Evolutionary conservation across 106 monocot genomes (phyloP).

Genomic region (Chionographis japonica): DNA sequence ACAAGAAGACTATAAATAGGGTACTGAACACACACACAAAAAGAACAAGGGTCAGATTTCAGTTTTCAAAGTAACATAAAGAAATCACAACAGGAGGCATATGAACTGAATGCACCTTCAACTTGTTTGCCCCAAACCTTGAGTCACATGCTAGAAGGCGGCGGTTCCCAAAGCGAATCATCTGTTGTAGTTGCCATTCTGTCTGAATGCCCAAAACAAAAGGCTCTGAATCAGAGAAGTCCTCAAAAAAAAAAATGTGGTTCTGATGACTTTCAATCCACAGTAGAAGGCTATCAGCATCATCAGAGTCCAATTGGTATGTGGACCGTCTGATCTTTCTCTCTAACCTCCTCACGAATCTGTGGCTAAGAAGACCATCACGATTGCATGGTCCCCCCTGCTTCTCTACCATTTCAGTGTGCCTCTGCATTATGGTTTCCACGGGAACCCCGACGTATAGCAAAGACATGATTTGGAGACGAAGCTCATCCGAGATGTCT

Average conservation of each 20-base stretch:
- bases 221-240: constrained; percentile 80
- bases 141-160: constrained; percentile 81
- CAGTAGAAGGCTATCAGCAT: constrained; percentile 50
- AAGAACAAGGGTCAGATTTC: constrained; percentile 10
- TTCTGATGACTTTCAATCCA: constrained; percentile 74
- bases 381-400: constrained; percentile 87
- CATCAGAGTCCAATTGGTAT: constrained; percentile 71
- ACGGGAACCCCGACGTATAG: constrained; percentile 92
- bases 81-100: neutral
- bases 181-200: constrained; percentile 96
- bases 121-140: constrained; percentile 75
- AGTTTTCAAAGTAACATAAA: neutral
- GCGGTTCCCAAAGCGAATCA: constrained; percentile 79
- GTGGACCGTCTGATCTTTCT: constrained; percentile 93
- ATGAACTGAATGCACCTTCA: constrained; percentile 49
- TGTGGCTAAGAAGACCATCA: constrained; percentile 95
- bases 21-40: constrained; percentile 47
- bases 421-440: constrained; percentile 98
- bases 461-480: constrained; percentile 75
- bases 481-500: constrained; percentile 85
- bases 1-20: constrained; percentile 85
- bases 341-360: constrained; percentile 86
- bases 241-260: constrained; percentile 77
- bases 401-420: constrained; percentile 66
- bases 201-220: constrained; percentile 90